Base-by-base conservation (phyloP, 495 filamentous ascomycete genomes). In the Neurospora sp. region DNA sequence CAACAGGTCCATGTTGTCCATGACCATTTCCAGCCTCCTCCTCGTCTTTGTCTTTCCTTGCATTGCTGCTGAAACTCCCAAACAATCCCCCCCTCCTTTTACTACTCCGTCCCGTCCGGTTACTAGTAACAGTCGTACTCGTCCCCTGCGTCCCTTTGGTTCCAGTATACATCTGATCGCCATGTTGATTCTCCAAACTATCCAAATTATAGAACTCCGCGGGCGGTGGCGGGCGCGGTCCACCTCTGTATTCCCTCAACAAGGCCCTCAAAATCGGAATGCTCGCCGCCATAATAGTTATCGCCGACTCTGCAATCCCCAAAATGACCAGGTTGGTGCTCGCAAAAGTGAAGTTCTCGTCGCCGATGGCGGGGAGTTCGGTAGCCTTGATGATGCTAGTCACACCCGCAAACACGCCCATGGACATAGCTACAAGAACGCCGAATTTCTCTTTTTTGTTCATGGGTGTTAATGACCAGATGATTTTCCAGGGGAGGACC, bases 391-490 rank as follows among this genome's bases (percentile, higher is more conserved):
- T 71, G 14, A 80, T 77, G 22, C 75, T 75, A 0, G 77, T 78
- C 0, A 79, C 68, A 3, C 78, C 77, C 0, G 78, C 79, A 20
- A 83, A 81, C 2, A 82, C 66, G 10, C 82, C 81, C 75, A 82
- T 81, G 73, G 76, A 79, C 82, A 83, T 83, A 0, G 82, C 82
- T 0, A 81, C 76, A 35, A 81, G 68, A 2, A 80, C 81, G 5
- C 81, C 80, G 39, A 79, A 73, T 41, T 82, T 80, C 31, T 83
- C 82, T 37, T 76, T 78, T 18, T 71, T 74, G 72, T 80, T 82
- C 77, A 82, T 66, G 10, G 27, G 27, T 31, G 2, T 2, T 2
- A 31, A 31, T 31, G 27, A 31, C 27, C 81, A 81, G 37, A 83
- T 82, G 9, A 82, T 77, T 42, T 77, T 79, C 82, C 82, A 82